Evolutionary conservation across 176 grass and related monocot species (phyloP).

Genomic region (Poa pratensis): DNA sequence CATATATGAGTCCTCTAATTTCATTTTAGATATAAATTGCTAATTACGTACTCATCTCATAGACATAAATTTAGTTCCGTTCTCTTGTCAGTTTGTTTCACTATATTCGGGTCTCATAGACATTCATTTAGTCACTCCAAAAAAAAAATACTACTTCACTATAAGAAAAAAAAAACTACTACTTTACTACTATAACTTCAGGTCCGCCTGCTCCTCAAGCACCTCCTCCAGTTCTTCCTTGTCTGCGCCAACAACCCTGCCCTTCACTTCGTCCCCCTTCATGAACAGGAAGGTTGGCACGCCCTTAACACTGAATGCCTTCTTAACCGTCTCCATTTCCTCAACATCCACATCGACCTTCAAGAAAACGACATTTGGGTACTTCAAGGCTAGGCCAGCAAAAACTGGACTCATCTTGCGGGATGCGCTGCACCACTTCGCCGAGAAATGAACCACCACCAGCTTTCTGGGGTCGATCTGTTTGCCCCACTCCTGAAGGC

Average conservation of each 20-base stretch:
- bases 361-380: slow-evolving; percentile 33
- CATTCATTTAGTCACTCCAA: too few relatives aligned
- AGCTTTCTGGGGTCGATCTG: slow-evolving; percentile 47
- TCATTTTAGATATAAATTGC: too few relatives aligned
- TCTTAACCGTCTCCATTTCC: background rate
- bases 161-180: too few relatives aligned
- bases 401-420: slow-evolving; percentile 39
- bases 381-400: slow-evolving; percentile 23
- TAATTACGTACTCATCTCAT: too few relatives aligned
- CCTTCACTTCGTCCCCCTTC: background rate
- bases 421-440: slow-evolving; percentile 16
- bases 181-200: too few relatives aligned
- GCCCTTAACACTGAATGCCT: background rate
- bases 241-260: slow-evolving; percentile 26
- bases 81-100: too few relatives aligned
- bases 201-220: slow-evolving; percentile 15
- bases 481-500: slow-evolving; percentile 38
- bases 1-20: too few relatives aligned
- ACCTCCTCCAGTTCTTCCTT: slow-evolving; percentile 34
- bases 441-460: slow-evolving; percentile 45
- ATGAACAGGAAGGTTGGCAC: slow-evolving; percentile 51
- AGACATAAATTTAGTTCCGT: too few relatives aligned
- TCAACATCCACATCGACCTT: slow-evolving; percentile 49
- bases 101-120: too few relatives aligned
- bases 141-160: too few relatives aligned